Conservation (phyloP, 257 asterid genomes). For the Coffea eugenioides region DNA sequence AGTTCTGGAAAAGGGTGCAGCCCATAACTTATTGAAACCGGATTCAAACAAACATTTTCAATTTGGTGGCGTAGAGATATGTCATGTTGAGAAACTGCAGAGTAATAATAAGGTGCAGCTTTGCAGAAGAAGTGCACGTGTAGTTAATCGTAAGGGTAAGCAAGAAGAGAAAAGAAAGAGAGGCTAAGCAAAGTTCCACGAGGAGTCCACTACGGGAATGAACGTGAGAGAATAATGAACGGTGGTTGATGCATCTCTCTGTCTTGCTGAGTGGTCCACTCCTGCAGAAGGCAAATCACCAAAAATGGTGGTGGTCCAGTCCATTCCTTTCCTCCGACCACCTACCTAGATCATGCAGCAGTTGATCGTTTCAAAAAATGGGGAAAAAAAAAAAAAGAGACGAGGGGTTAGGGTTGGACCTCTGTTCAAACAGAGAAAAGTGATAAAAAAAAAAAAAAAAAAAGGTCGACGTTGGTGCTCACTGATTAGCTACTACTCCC, state of each 20-base stretch:
- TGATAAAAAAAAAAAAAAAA: too few relatives aligned
- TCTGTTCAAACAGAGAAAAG: background rate
- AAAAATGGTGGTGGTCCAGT: slow-evolving; percentile 5
- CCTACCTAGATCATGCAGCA: background rate
- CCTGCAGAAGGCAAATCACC: background rate
- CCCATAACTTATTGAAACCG: too few relatives aligned
- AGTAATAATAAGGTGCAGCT: background rate
- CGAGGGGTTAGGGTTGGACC: background rate
- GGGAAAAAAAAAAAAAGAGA: too few relatives aligned
- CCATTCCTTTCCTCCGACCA: background rate
- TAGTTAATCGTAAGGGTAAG: too few relatives aligned
- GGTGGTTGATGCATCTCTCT: background rate
- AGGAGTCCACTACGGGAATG: background rate
- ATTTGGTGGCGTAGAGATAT: too few relatives aligned
- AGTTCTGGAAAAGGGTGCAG: too few relatives aligned
- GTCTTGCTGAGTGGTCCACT: background rate
- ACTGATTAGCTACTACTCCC: background rate
- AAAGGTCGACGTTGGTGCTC: background rate
- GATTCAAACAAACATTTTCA: too few relatives aligned
- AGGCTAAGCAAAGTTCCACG: background rate
- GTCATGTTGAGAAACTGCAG: too few relatives aligned
- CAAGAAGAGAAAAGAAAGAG: too few relatives aligned
- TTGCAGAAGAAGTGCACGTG: background rate
- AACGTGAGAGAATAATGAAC: slow-evolving; percentile 9
- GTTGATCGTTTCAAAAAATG: background rate